Base-by-base conservation (phyloP, 108 stramenopile genomes). In the Cyclotella choctawhatcheeana region DNA sequence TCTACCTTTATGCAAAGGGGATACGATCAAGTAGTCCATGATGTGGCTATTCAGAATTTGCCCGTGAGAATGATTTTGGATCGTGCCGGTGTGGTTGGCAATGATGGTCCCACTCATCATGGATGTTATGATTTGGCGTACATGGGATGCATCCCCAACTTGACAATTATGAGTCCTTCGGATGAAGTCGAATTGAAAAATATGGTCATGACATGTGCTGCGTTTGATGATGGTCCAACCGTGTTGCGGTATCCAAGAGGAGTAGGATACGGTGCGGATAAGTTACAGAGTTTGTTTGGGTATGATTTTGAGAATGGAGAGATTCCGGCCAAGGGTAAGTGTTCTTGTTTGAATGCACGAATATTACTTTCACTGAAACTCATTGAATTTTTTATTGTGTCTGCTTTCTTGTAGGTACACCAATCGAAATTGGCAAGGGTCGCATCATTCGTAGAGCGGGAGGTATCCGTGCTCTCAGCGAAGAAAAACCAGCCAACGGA, bases 91-190 rank as follows among this genome's bases (percentile, higher is more conserved):
- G 85, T 98, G 32, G 97, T 98, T 8, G 97, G 97, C 48, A 98
- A 98, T 68, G 97, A 97, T 75, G 97, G 97, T 14, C 96, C 97
- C 7, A 98, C 97, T 2, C 97, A 98, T 77, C 97, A 98, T 72
- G 97, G 96, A 17, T 90, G 92, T 63, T 97, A 93, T 82, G 96
- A 97, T 77, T 81, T 97, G 53, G 79, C 91, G 24, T 98, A 98
- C 79, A 33, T 97, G 33, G 97, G 96, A 26, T 94, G 94, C 72
- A 92, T 98, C 54, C 97, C 97, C 44, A 89, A 96, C 64, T 83
- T 98, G 50, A 95, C 88, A 64, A 97, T 98, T 67, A 97, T 97
- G 96, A 88, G 95, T 33, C 97, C 97, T 40, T 86, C 88, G 45
- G 96, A 98, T 63, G 97, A 98, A 69, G 84, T 97, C 24, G 97